Base-by-base conservation (phyloP, 352 stramenopile genomes). In the Phytophthora agathidicida region DNA sequence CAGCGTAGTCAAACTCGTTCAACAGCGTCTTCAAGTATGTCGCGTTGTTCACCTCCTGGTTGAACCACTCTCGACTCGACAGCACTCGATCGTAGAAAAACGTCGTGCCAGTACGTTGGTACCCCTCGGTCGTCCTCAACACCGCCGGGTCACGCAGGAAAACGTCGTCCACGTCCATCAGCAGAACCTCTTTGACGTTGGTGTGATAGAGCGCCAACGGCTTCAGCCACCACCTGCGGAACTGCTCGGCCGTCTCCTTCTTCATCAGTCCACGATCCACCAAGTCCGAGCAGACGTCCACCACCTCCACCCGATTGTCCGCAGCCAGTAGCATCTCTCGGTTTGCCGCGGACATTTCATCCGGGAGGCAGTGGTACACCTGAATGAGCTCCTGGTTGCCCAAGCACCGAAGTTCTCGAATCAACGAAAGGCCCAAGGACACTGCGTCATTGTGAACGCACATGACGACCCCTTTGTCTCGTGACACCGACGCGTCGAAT, bases 91-190 rank as follows among this genome's bases (percentile, higher is more conserved):
- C 64, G 11, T 73, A 70, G 49, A 73, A 73, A 43, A 73, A 73
- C 9, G 77, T 74, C 7, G 77, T 81, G 31, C 75, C 77, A 4
- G 66, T 83, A 1, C 41, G 39, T 16, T 60, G 55, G 54, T 85
- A 85, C 10, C 61, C 70, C 2, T 65, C 52, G 1, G 71, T 68
- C 0, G 50, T 30, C 2, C 75, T 63, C 14, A 85, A 28, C 19
- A 64, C 48, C 8, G 74, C 65, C 8, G 73, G 73, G 43, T 88
- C 63, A n/a, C 60, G 59, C 20, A 88, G 37, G 32, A 76, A 68
- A 6, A 88, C 47, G 14, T 77, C 77, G 39, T 85, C 74, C 17
- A 77, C 77, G 37, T 88, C 77, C 54, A 80, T 62, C 2, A 80
- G 54, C 30, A 80, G 36, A 5, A 75, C 67, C 17, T 80, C 49